phyloP scores from a whole-genome alignment of 2,329 filamentous ascomycete genomes.

The Fusarium subtropicale region DNA sequence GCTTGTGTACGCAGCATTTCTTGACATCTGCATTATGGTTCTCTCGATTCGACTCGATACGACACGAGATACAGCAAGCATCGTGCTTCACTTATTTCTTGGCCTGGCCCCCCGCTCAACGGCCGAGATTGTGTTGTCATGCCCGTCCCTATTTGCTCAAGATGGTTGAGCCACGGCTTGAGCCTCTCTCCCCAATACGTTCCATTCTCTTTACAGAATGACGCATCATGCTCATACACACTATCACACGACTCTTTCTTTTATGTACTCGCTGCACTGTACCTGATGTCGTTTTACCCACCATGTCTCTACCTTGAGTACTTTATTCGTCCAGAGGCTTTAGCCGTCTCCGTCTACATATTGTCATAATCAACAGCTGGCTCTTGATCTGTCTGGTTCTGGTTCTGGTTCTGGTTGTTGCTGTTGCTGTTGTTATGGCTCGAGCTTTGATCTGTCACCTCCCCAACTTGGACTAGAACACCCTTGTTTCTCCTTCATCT shows the following conservation, averaged over 20 bases:
- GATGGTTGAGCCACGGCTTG: neutral
- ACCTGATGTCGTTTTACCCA: conserved; percentile 47
- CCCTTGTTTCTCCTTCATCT: conserved; percentile 38
- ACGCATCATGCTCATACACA: conserved; percentile 19
- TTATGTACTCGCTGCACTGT: conserved; percentile 18
- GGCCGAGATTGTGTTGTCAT: conserved; percentile 4
- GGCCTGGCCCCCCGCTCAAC: conserved; percentile 11
- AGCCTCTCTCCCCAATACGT: neutral
- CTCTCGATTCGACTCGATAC: neutral
- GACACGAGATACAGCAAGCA: conserved; percentile 13
- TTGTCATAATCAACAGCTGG: conserved; percentile 15
- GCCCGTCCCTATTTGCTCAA: conserved; percentile 3
- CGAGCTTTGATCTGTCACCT: conserved; percentile 30
- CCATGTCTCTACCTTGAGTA: conserved; percentile 43
- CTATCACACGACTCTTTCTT: conserved; percentile 26
- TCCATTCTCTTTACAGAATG: conserved; percentile 5
- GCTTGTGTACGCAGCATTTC: conserved; percentile 5
- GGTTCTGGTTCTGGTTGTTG: neutral
- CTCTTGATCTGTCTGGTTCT: neutral
- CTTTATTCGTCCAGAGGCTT: conserved; percentile 37
- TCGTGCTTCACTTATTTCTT: conserved; percentile 32
- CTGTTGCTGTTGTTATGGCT: neutral
- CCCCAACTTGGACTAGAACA: conserved; percentile 25
- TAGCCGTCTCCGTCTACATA: conserved; percentile 10
- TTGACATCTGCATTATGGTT: conserved; percentile 1